phyloP scores from a whole-genome alignment of 805 yeast genomes.

The Ogataea thermomethanolica region DNA sequence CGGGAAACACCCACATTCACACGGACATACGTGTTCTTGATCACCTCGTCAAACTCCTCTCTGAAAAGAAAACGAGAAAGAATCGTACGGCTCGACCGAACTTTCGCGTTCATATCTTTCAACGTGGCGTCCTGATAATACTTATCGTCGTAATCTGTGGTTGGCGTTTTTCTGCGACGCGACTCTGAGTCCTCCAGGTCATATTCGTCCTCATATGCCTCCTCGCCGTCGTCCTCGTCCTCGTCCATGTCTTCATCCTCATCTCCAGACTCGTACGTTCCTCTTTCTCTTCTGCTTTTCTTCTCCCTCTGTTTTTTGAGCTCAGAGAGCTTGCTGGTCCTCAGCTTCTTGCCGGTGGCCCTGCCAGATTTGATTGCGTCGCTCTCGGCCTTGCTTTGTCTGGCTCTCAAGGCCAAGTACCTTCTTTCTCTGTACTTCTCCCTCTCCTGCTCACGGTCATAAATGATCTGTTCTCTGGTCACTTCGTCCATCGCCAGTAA shows the following conservation, averaged over 20 bases:
- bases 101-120: conserved; percentile 59
- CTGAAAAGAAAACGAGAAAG: conserved; percentile 75
- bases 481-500: conserved; percentile 80
- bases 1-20: conserved; percentile 75
- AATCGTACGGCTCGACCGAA: conserved; percentile 74
- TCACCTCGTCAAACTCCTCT: conserved; percentile 70
- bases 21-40: conserved; percentile 75
- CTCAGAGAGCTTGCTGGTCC: conserved; percentile 35
- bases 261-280: conserved; percentile 25
- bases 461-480: conserved; percentile 85
- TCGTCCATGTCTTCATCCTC: conserved; percentile 41
- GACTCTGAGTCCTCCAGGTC: conserved; percentile 23
- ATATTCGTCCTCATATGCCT: conserved; percentile 37
- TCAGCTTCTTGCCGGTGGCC: conserved; percentile 25
- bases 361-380: conserved; percentile 28
- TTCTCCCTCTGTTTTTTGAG: conserved; percentile 36
- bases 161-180: conserved; percentile 44
- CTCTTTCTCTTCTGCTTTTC: conserved; percentile 30
- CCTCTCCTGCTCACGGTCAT: conserved; percentile 89
- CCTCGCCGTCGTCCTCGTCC: conserved; percentile 38
- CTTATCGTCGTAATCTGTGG: conserved; percentile 37
- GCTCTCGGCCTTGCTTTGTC: conserved; percentile 44
- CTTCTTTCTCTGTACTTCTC: conserved; percentile 83
- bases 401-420: conserved; percentile 79
- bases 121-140: conserved; percentile 44